Evolutionary conservation across 768 basidiomycete species (phyloP), one percentile per base, ranked within the genome.

Genomic region (Naganishia vishniacii): DNA sequence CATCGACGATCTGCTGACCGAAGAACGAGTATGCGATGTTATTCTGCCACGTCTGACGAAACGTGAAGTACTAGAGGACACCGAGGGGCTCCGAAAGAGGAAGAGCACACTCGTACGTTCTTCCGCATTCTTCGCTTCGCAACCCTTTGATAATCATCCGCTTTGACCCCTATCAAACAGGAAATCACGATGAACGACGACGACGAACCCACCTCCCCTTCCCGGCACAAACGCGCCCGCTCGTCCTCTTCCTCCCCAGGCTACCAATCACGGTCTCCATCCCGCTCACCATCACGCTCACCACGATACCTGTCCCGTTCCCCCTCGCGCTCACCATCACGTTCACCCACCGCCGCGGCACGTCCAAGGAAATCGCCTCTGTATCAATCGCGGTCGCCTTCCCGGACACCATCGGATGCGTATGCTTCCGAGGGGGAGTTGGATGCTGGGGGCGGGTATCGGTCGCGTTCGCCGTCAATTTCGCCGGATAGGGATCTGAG

Each of bases 1-100:
- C 74, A 82, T 91, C 44, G 85, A 97, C 76, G 80, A 84, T 46
- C 81, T 98, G 11, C 79, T 98, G 32, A 84, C 82, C 4, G 87
- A 94, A 73, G 95, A 98, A 66, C 83, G 92, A 64, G 93, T 91
- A 5, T 98, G 94, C 77, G 95, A 98, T 79, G 89, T 91, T 71
- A 97, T 98, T 71, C 79, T 99, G 47, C 95, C 95, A 16, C 86
- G 95, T 51, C 78, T 97, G 66, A 84, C 85, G 9, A 91, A 88
- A 79, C 84, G 95, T 23, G 83, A 85, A 59, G 85, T 89, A 2
- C 80, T 98, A 26, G 95, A 98, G 80, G 94, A 99, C 74, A 89
- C 85, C 20, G 88, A 89, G 45, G 92, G 97, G 8, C 82, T 99
- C 25, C 86, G 86, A 0, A 88, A 89, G 3, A 81, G 94, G 16